phyloP scores from a whole-genome alignment of 345 rosid species.

The Gossypium australe region DNA sequence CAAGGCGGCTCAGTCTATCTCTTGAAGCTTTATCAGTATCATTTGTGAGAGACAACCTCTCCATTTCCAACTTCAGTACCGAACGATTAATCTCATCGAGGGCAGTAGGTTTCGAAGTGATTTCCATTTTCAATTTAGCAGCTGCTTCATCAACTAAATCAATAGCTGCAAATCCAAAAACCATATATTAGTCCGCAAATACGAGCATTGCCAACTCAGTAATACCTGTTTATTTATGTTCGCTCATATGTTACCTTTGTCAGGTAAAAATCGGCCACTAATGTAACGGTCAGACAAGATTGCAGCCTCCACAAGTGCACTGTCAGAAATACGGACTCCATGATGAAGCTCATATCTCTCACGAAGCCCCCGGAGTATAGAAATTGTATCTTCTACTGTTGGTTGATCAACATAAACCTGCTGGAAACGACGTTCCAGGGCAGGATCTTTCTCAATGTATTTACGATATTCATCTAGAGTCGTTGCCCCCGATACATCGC shows the following conservation, averaged over 20 bases:
- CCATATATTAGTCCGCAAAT: constrained; percentile 10
- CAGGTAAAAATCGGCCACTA: constrained; percentile 96
- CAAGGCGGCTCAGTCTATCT: constrained; percentile 86
- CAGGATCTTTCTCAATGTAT: constrained; percentile 98
- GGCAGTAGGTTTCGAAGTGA: constrained; percentile 96
- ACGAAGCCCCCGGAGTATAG: constrained; percentile 89
- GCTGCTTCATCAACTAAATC: constrained; percentile 99
- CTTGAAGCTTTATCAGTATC: constrained; percentile 92
- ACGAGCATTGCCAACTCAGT: background rate
- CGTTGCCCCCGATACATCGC: constrained; percentile 93
- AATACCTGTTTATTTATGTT: background rate
- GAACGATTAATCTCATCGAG: constrained; percentile 96
- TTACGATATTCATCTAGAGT: constrained; percentile 94
- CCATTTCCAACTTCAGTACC: constrained; percentile 95
- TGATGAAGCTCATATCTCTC: constrained; percentile 99
- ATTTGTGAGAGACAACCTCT: constrained; percentile 85
- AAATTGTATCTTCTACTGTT: constrained; percentile 79
- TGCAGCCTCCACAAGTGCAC: constrained; percentile 98
- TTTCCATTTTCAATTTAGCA: constrained; percentile 97
- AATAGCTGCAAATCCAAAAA: constrained; percentile 58
- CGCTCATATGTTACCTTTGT: constrained; percentile 58
- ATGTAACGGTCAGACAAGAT: constrained; percentile 94
- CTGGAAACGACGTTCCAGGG: constrained; percentile 97
- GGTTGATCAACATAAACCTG: constrained; percentile 99
- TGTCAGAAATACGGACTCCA: constrained; percentile 94